Evolutionary conservation across 257 asterid genomes (phyloP).

Genomic region (Euphrasia confusa): DNA sequence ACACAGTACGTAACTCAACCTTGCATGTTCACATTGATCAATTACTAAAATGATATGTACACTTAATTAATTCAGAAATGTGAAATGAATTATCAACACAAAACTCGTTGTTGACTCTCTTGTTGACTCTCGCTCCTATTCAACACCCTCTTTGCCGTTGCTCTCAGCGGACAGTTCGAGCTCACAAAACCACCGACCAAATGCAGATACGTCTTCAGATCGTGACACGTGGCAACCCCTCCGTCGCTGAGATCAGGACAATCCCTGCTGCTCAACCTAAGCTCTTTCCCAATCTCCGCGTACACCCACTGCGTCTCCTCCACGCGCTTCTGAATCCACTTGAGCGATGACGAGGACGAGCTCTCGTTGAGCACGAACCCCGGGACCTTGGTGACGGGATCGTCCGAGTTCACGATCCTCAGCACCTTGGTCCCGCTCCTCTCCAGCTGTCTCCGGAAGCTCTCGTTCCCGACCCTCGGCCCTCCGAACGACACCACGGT

Average conservation of each 20-base stretch:
- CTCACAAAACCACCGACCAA: constrained; percentile 55
- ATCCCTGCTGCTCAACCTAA: constrained; percentile 57
- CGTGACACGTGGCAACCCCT: constrained; percentile 66
- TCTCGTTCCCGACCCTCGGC: constrained; percentile 73
- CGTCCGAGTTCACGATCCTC: constrained; percentile 70
- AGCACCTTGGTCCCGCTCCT: constrained; percentile 57
- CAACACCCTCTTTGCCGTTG: constrained; percentile 53
- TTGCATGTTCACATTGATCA: too few relatives aligned
- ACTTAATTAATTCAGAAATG: not conserved
- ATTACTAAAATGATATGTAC: too few relatives aligned
- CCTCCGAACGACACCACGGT: constrained; percentile 91
- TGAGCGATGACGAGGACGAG: constrained; percentile 9
- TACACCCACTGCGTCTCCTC: constrained; percentile 72
- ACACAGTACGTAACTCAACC: too few relatives aligned
- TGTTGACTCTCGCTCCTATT: constrained; percentile 20
- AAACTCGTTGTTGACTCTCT: constrained; percentile 25
- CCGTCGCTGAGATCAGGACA: constrained; percentile 46
- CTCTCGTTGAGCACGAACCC: constrained; percentile 55
- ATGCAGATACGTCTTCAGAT: constrained; percentile 76
- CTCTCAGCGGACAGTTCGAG: constrained; percentile 58
- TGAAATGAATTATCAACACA: constrained; percentile 14
- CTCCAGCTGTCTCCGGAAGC: constrained; percentile 48
- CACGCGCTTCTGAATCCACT: constrained; percentile 51
- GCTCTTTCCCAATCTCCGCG: constrained; percentile 81
- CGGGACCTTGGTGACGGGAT: constrained; percentile 72